Percentiles rank a stretch among this genome's conserved stretches.
Conservation (phyloP, 768 basidiomycete genomes). For the Auricularia sp. region DNA sequence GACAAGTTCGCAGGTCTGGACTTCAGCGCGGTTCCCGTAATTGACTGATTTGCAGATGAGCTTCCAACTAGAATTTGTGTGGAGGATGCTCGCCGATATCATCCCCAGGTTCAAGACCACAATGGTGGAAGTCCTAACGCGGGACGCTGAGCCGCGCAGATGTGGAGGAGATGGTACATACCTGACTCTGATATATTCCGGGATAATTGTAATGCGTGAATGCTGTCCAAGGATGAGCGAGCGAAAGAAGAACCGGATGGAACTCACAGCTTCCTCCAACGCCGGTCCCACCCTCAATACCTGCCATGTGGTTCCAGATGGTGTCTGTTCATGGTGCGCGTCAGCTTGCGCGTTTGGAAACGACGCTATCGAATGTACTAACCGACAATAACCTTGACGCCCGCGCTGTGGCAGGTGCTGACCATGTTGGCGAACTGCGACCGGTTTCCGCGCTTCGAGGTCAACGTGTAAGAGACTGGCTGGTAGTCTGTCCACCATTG, state of each 20-base stretch:
- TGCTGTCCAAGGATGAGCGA: constrained; percentile 5
- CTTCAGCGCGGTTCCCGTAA: constrained; percentile 8
- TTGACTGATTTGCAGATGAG: neutral
- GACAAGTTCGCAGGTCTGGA: constrained; percentile 11
- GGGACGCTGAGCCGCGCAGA: too few relatives aligned
- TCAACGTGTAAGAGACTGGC: constrained; percentile 53
- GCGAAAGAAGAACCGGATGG: neutral
- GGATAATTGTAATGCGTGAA: constrained; percentile 12
- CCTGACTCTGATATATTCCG: constrained; percentile 9
- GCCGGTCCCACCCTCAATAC: constrained; percentile 12
- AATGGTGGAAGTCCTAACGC: constrained; percentile 9
- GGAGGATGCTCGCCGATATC: neutral
- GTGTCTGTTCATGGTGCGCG: constrained; percentile 6
- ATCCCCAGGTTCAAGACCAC: constrained; percentile 3
- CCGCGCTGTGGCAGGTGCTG: constrained; percentile 38
- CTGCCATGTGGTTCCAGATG: constrained; percentile 17
- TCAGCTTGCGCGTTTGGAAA: neutral
- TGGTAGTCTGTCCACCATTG: constrained; percentile 75
- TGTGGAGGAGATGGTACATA: too few relatives aligned
- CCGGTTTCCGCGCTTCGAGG: constrained; percentile 54
- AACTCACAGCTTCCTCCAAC: constrained; percentile 11
- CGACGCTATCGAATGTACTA: neutral
- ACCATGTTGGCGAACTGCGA: constrained; percentile 41
- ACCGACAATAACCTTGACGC: constrained; percentile 48
- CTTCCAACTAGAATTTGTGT: neutral